Evolutionary conservation across 768 basidiomycete genomes (phyloP).

Genomic region (Filobasidium wieringae): DNA sequence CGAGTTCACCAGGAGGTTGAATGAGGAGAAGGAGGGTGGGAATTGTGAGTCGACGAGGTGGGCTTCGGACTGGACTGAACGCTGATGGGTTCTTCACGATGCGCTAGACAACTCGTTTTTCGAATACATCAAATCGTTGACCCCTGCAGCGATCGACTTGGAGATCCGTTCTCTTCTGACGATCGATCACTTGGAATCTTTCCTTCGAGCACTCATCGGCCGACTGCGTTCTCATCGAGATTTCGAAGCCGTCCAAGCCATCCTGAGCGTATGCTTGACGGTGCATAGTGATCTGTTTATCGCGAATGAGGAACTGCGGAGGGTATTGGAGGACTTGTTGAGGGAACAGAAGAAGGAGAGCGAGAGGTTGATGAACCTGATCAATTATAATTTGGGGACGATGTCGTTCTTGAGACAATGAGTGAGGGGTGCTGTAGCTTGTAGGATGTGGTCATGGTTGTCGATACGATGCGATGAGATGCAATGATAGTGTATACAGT

Average conservation of each 20-base stretch:
- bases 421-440: too few relatives aligned
- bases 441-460: too few relatives aligned
- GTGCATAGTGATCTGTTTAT: conserved; percentile 74
- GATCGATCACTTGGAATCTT: conserved; percentile 52
- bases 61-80: not conserved
- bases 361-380: conserved; percentile 48
- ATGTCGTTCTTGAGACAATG: conserved; percentile 35
- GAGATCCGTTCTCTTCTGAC: conserved; percentile 70
- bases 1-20: conserved; percentile 58
- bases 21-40: conserved; percentile 47
- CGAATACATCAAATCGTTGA: conserved; percentile 66
- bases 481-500: too few relatives aligned
- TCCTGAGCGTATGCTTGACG: conserved; percentile 70
- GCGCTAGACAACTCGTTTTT: conserved; percentile 67
- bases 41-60: conserved; percentile 51
- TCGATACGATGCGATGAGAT: too few relatives aligned
- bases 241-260: conserved; percentile 87
- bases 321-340: conserved; percentile 50
- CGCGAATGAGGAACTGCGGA: conserved; percentile 52
- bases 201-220: conserved; percentile 60
- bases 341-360: conserved; percentile 65
- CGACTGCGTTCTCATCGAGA: conserved; percentile 70
- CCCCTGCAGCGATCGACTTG: conserved; percentile 80
- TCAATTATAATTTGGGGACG: conserved; percentile 38
- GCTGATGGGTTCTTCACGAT: not conserved